phyloP scores from a whole-genome alignment of 2,329 filamentous ascomycete species.

The Lasiodiplodia hormozganensis region DNA sequence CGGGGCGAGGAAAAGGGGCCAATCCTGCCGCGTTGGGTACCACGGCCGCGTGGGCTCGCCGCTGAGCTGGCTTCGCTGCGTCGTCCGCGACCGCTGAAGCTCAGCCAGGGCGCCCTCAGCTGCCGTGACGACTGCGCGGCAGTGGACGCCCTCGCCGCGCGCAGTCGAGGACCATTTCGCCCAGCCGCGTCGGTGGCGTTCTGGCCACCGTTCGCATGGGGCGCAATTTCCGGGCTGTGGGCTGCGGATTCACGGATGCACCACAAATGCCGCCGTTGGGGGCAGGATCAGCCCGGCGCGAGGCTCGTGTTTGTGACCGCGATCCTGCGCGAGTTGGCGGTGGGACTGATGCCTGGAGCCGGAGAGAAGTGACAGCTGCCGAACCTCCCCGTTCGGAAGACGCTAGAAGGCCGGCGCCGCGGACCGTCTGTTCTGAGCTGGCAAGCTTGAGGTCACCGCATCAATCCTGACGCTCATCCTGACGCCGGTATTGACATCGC shows the following conservation, averaged over 20 bases:
- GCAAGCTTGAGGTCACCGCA: background rate
- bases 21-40: conserved; percentile 5
- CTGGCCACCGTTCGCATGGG: background rate
- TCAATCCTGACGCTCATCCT: background rate
- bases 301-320: conserved; percentile 10
- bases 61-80: background rate
- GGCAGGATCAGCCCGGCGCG: conserved; percentile 12
- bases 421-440: background rate
- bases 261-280: conserved; percentile 1
- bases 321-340: background rate
- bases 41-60: background rate
- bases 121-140: background rate
- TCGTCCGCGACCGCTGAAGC: background rate
- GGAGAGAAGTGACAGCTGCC: background rate
- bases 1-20: conserved; percentile 21
- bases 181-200: background rate
- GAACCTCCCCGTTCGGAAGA: conserved; percentile 6
- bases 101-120: background rate
- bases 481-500: background rate
- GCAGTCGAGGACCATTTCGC: background rate
- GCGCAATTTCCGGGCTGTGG: conserved; percentile 16
- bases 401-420: background rate
- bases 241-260: conserved; percentile 3
- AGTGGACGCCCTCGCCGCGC: background rate
- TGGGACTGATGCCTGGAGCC: background rate